Base-by-base conservation (phyloP, 306 rosid genomes). In the Cucumis cinereus region DNA sequence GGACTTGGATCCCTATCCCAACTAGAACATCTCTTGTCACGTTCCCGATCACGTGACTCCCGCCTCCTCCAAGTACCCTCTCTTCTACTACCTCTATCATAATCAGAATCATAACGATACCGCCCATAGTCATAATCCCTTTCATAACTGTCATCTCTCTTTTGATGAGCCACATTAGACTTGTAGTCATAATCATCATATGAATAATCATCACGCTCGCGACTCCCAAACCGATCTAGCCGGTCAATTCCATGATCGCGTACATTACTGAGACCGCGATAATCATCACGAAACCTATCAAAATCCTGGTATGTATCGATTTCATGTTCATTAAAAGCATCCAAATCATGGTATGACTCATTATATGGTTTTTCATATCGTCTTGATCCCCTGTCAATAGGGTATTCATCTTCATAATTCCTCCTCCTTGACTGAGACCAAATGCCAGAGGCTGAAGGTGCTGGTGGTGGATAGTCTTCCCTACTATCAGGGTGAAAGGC, bases 51-150 rank as follows among this genome's bases (percentile, higher is more conserved):
- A 43, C 83, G 90, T 9, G 99, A 94, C 75, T 81, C 95, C 11
- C 87, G 97, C 49, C 86, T 83, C 82, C 92, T 90, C 96, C 90
- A 83, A 83, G 56, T 89, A 49, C 90, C 86, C 45, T 94, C 99
- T 84, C 90, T 92, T 82, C 85, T 87, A 74, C 84, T 83, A 74
- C 93, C 83, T 85, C 90, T 85, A 45, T 92, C 99, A 81, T 92
- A 88, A 82, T 94, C 99, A 78, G 99, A 94, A 89, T 92, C 96
- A 84, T 94, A 90, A 84, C 99, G 89, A 40, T 82, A 87, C 43
- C 85, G 86, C 38, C 87, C 85, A 84, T 86, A 82, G 80, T 92
- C 93, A 75, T 89, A 81, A 81, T 92, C 96, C 84, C 93, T 86
- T 63, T 89, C 99, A 81, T 80, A 86, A 78, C 97, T 92, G 77